Conservation (phyloP, 2,329 filamentous ascomycete genomes). For the Alternaria ventricosa region DNA sequence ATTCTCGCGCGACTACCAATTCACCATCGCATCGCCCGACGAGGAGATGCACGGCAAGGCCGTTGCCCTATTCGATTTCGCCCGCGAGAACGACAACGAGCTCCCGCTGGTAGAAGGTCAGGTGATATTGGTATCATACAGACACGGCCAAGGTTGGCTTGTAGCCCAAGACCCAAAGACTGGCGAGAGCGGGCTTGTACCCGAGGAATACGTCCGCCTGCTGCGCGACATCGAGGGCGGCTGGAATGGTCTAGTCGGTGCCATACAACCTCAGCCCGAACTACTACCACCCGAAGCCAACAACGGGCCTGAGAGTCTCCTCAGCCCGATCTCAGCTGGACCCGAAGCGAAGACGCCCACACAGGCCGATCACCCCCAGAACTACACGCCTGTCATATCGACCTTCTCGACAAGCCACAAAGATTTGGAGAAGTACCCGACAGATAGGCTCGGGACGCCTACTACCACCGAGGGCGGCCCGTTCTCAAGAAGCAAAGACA, state of each 20-base stretch:
- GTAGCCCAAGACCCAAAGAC: slow-evolving; percentile 96
- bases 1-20: slow-evolving; percentile 91
- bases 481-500: slow-evolving; percentile 27
- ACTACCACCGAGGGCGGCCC: slow-evolving; percentile 35
- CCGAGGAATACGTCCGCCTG: slow-evolving; percentile 93
- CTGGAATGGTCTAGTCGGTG: slow-evolving; percentile 57
- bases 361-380: slow-evolving; percentile 43
- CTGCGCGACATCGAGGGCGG: slow-evolving; percentile 93
- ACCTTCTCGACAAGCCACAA: slow-evolving; percentile 60
- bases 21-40: slow-evolving; percentile 92
- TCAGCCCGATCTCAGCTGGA: slow-evolving; percentile 41
- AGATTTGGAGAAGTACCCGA: slow-evolving; percentile 56
- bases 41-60: slow-evolving; percentile 98
- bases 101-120: slow-evolving; percentile 91
- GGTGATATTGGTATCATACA: slow-evolving; percentile 94
- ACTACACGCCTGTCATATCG: slow-evolving; percentile 56
- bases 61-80: slow-evolving; percentile 94
- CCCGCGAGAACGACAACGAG: slow-evolving; percentile 95
- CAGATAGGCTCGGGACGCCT: slow-evolving; percentile 50
- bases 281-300: slow-evolving; percentile 22
- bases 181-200: slow-evolving; percentile 90
- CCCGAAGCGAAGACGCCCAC: slow-evolving; percentile 51
- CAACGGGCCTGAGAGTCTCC: slow-evolving; percentile 35
- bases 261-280: slow-evolving; percentile 22
- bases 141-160: slow-evolving; percentile 95